Evolutionary conservation across 139 green algal genomes (phyloP).

Genomic region (Chlorokybus atmophyticus): DNA sequence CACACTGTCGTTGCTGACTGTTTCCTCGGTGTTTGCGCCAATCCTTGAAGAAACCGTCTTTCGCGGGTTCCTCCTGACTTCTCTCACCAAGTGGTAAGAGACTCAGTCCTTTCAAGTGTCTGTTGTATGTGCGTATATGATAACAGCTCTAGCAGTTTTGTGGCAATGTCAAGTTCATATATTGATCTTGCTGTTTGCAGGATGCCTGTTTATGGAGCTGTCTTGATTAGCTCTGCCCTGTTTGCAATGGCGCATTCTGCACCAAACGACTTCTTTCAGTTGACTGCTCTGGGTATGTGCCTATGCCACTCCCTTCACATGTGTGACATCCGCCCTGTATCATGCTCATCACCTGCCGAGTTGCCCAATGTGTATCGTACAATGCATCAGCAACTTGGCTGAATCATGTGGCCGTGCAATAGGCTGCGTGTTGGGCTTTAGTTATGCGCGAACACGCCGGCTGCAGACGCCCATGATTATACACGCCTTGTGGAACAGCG

Average conservation of each 20-base stretch:
- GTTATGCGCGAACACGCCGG: slow-evolving; percentile 32
- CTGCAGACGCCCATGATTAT: slow-evolving; percentile 36
- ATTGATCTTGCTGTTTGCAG: slow-evolving; percentile 2
- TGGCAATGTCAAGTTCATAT: background rate
- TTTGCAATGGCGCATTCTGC: slow-evolving; percentile 23
- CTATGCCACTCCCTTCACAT: too few relatives aligned
- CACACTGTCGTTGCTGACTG: slow-evolving; percentile 22
- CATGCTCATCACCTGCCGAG: too few relatives aligned
- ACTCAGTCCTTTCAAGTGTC: too few relatives aligned
- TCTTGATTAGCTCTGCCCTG: slow-evolving; percentile 6
- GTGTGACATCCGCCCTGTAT: too few relatives aligned
- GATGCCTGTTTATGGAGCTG: slow-evolving; percentile 10
- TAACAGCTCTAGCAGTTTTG: too few relatives aligned
- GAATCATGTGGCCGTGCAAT: too few relatives aligned
- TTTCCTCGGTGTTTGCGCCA: slow-evolving; percentile 32
- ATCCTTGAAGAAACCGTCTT: slow-evolving; percentile 40
- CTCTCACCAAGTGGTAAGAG: slow-evolving; percentile 33
- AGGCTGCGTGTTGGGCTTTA: slow-evolving; percentile 35
- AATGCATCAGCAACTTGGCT: too few relatives aligned
- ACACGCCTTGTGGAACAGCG: slow-evolving; percentile 36
- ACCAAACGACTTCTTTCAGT: slow-evolving; percentile 20
- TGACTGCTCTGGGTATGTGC: slow-evolving; percentile 11
- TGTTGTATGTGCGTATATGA: too few relatives aligned
- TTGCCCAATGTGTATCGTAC: too few relatives aligned
- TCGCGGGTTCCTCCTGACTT: slow-evolving; percentile 36